Percentiles rank a stretch among this genome's conserved stretches.
Evolutionary conservation across 108 stramenopile species (phyloP).

Genomic region (Heterococcus sp.): DNA sequence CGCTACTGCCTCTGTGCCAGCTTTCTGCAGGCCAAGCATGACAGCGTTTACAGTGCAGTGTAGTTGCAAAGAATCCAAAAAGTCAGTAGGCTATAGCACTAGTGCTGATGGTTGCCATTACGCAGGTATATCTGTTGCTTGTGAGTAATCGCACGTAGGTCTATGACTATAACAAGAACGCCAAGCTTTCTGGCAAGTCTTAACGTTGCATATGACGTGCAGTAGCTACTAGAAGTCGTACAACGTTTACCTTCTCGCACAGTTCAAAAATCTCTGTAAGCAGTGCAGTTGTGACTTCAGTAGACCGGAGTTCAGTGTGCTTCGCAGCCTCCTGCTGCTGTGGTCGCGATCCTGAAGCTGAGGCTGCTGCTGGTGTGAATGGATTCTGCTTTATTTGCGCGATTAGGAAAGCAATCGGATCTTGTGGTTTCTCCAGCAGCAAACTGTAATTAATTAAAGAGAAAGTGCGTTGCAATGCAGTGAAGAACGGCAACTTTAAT

Average conservation of each 20-base stretch:
- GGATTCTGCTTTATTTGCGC: conserved; percentile 13
- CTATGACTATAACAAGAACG: too few species aligned
- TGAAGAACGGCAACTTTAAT: background rate
- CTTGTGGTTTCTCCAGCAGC: conserved; percentile 26
- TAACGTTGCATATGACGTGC: background rate
- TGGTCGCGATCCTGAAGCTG: background rate
- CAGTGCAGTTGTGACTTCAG: background rate
- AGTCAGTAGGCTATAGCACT: background rate
- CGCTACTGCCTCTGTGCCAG: conserved; percentile 15
- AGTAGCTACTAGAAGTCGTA: too few species aligned
- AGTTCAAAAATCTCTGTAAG: background rate
- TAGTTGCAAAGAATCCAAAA: background rate
- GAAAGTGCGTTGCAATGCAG: background rate
- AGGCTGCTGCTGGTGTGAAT: background rate
- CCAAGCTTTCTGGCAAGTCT: background rate
- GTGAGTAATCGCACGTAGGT: too few species aligned
- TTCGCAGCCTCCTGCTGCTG: background rate
- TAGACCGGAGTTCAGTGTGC: background rate
- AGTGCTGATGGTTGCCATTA: background rate
- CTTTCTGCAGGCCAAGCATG: conserved; percentile 5
- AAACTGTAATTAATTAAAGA: conserved; percentile 2
- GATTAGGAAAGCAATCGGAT: conserved; percentile 23
- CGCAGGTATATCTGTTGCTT: too few species aligned
- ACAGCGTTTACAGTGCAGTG: background rate
- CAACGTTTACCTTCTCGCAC: background rate